Evolutionary conservation across 2,329 filamentous ascomycete genomes (phyloP).

Genomic region (Epichloe coenophiala): DNA sequence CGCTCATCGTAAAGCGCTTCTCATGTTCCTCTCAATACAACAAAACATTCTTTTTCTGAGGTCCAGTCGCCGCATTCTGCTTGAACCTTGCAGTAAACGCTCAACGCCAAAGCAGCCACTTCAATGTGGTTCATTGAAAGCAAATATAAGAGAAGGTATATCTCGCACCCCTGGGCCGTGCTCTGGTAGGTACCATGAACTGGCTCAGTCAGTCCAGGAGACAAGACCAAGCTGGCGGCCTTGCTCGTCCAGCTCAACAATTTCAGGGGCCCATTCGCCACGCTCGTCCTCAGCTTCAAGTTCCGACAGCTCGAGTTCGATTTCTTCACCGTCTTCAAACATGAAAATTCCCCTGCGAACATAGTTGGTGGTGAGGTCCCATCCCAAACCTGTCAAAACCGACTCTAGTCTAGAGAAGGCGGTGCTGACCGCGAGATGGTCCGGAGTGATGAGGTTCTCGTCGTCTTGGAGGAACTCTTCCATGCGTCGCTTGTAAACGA

Average conservation of each 20-base stretch:
- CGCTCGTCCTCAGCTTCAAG: slow-evolving; percentile 40
- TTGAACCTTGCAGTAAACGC: not conserved
- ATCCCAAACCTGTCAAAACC: slow-evolving; percentile 30
- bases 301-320: slow-evolving; percentile 33
- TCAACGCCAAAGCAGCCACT: not conserved
- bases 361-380: slow-evolving; percentile 41
- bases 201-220: slow-evolving; percentile 27
- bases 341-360: slow-evolving; percentile 33
- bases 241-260: slow-evolving; percentile 38
- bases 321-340: slow-evolving; percentile 38
- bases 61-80: too few species aligned
- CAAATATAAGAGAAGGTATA: not conserved
- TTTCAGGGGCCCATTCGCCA: slow-evolving; percentile 38
- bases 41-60: too few species aligned
- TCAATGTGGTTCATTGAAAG: not conserved
- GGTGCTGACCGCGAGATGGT: slow-evolving; percentile 30
- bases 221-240: slow-evolving; percentile 39
- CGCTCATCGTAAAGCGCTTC: too few species aligned
- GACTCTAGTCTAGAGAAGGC: slow-evolving; percentile 29
- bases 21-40: too few species aligned
- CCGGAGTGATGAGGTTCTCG: slow-evolving; percentile 17
- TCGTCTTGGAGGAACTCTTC: slow-evolving; percentile 30
- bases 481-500: slow-evolving; percentile 40
- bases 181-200: not conserved
- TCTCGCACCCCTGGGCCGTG: too few species aligned